Conservation (phyloP, 164 flowering plant species). For the Hamamelis virginiana region DNA sequence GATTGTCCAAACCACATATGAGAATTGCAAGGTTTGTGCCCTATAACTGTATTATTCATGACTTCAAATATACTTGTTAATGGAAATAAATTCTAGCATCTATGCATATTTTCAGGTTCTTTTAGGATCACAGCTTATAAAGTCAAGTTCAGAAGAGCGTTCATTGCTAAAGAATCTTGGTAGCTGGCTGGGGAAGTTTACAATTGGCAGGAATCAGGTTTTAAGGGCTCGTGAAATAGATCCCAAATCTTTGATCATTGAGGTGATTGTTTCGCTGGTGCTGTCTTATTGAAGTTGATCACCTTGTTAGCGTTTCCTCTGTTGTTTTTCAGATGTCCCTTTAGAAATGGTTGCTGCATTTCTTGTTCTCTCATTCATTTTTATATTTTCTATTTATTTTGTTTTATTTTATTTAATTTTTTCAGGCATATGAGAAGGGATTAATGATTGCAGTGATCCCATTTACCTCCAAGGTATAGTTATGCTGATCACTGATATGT, state of each 20-base stretch:
- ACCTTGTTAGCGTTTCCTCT: background rate
- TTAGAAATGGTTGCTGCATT: background rate
- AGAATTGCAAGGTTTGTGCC: constrained; percentile 87
- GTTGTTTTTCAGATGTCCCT: background rate
- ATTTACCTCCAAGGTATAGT: constrained; percentile 88
- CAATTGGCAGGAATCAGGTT: constrained; percentile 90
- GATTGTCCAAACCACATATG: constrained; percentile 83
- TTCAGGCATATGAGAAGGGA: constrained; percentile 94
- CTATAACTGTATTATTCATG: background rate
- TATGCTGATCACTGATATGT: constrained; percentile 3
- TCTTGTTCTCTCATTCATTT: background rate
- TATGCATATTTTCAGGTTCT: constrained; percentile 61
- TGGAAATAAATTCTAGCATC: constrained; percentile 4
- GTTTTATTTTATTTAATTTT: constrained; percentile 2
- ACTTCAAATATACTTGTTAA: background rate
- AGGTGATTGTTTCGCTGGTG: constrained; percentile 41
- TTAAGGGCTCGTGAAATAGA: constrained; percentile 87
- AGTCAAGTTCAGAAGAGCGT: constrained; percentile 96
- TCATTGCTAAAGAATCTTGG: constrained; percentile 94
- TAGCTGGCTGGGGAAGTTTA: constrained; percentile 98
- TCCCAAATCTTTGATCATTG: constrained; percentile 86
- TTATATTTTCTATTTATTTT: background rate
- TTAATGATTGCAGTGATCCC: constrained; percentile 98
- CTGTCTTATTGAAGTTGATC: background rate
- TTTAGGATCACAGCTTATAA: constrained; percentile 88